Evolutionary conservation across 2,329 filamentous ascomycete genomes (phyloP).

Genomic region (Penicillium rolfsii): DNA sequence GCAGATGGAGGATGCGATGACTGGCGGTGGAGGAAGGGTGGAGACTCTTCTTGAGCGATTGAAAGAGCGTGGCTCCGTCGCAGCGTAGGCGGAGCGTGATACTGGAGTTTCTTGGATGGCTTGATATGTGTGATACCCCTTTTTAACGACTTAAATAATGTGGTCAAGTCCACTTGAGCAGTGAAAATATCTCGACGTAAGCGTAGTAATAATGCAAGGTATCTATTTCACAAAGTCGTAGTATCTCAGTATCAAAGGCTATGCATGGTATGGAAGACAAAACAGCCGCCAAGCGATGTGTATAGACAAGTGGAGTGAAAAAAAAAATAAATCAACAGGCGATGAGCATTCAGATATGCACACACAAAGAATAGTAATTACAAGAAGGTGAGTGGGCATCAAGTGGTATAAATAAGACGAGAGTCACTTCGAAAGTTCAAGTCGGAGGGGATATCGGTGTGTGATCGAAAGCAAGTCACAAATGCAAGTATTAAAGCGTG

Average conservation of each 20-base stretch:
- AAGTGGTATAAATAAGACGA: slow-evolving; percentile 12
- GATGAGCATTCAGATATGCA: slow-evolving; percentile 4
- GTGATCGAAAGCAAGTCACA: background rate
- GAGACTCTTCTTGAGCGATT: slow-evolving; percentile 42
- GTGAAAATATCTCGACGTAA: slow-evolving; percentile 1
- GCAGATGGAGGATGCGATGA: slow-evolving; percentile 39
- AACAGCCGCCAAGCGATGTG: slow-evolving; percentile 27
- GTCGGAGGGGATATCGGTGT: background rate
- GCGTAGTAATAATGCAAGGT: slow-evolving; percentile 1
- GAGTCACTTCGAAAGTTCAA: background rate
- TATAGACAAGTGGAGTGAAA: slow-evolving; percentile 21
- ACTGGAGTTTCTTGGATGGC: background rate
- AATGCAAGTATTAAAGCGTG: slow-evolving; percentile 5
- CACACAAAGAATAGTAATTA: slow-evolving; percentile 19
- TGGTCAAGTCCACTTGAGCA: background rate
- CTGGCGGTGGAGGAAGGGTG: slow-evolving; percentile 39
- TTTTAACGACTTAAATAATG: slow-evolving; percentile 6
- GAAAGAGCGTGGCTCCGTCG: slow-evolving; percentile 12
- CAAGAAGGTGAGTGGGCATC: slow-evolving; percentile 23
- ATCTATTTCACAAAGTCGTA: slow-evolving; percentile 25
- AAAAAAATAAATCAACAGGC: background rate
- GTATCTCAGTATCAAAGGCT: slow-evolving; percentile 25
- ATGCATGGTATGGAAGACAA: slow-evolving; percentile 31
- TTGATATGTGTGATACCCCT: slow-evolving; percentile 18
- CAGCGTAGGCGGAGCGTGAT: background rate